Conservation (phyloP, 2,329 filamentous ascomycete genomes). For the Cladophialophora immunda region DNA sequence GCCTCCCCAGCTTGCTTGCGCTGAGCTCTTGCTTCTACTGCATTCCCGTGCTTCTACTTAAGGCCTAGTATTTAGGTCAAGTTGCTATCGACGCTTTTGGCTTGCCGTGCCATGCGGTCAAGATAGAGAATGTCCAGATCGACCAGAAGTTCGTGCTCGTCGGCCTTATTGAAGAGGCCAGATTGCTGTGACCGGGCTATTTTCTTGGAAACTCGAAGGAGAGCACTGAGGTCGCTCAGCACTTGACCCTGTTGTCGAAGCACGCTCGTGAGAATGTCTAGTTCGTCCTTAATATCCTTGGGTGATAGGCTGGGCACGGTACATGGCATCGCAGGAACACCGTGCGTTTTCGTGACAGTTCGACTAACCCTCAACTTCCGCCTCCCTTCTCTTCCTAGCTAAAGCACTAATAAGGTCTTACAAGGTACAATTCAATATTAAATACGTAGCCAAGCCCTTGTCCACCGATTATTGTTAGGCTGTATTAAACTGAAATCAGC, state of each 20-base stretch:
- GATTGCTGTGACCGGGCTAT: slow-evolving; percentile 11
- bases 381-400: too few relatives aligned
- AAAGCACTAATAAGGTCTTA: too few relatives aligned
- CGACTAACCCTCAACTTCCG: too few relatives aligned
- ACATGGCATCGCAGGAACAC: too few relatives aligned
- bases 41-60: slow-evolving; percentile 75
- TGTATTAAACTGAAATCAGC: too few relatives aligned
- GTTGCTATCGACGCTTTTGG: slow-evolving; percentile 66
- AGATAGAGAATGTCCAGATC: slow-evolving; percentile 68
- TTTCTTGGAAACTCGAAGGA: slow-evolving; percentile 45
- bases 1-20: slow-evolving; percentile 69
- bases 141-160: slow-evolving; percentile 65
- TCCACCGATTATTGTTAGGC: too few relatives aligned
- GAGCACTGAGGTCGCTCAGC: slow-evolving; percentile 57
- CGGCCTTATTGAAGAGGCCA: slow-evolving; percentile 22
- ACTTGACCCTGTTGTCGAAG: slow-evolving; percentile 60
- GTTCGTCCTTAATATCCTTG: slow-evolving; percentile 73
- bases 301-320: too few relatives aligned
- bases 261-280: slow-evolving; percentile 68
- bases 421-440: too few relatives aligned
- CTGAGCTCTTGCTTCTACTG: slow-evolving; percentile 62
- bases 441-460: too few relatives aligned
- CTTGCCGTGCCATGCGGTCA: slow-evolving; percentile 70
- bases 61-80: slow-evolving; percentile 71
- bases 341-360: too few relatives aligned